phyloP scores from a whole-genome alignment of 2,329 filamentous ascomycete species.

The Fusarium decemcellulare region DNA sequence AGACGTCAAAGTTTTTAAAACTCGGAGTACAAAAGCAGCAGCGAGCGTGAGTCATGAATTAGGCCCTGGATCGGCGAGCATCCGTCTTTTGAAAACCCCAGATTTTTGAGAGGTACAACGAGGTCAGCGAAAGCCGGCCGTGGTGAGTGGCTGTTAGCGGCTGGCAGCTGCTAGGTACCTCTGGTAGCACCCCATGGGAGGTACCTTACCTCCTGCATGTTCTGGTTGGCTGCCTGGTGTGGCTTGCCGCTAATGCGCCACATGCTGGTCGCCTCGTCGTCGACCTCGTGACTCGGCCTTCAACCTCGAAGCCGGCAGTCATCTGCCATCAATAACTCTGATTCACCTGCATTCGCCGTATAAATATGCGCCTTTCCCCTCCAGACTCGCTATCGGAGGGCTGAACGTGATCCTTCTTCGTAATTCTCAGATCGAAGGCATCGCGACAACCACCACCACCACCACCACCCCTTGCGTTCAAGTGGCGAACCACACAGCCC shows the following conservation, averaged over 20 bases:
- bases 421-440: constrained; percentile 14
- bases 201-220: constrained; percentile 23
- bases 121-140: too few species aligned
- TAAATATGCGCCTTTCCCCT: constrained; percentile 27
- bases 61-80: too few species aligned
- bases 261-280: constrained; percentile 34
- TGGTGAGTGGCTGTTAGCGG: background rate
- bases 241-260: constrained; percentile 43
- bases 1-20: too few species aligned
- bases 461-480: background rate
- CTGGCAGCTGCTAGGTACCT: background rate
- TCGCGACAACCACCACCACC: constrained; percentile 5
- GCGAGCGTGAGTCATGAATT: too few species aligned
- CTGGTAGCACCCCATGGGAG: background rate
- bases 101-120: too few species aligned
- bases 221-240: constrained; percentile 42
- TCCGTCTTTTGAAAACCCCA: too few species aligned
- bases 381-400: constrained; percentile 16
- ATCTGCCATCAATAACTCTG: constrained; percentile 39
- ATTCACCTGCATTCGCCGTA: constrained; percentile 25
- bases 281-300: constrained; percentile 45
- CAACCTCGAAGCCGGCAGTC: constrained; percentile 44
- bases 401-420: constrained; percentile 11
- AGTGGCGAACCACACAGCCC: constrained; percentile 33
- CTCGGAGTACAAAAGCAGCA: too few species aligned